Base-by-base conservation (phyloP, 345 rosid species). In the Mangifera indica region DNA sequence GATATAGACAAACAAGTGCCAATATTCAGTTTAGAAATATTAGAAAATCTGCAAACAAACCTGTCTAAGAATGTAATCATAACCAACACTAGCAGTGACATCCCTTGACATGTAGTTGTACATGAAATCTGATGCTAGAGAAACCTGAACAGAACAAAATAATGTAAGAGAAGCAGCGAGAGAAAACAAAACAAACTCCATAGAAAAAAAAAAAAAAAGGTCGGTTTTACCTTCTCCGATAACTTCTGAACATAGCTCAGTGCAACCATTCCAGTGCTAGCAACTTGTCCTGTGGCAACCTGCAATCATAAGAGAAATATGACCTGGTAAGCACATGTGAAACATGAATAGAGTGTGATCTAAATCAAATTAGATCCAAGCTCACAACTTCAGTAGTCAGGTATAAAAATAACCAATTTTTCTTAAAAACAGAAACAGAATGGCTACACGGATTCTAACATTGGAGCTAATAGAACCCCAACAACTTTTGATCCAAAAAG, bases 211-310 rank as follows among this genome's bases (percentile, higher is more conserved):
- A 40, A 69, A 65, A 68, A 32, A 18, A n/a, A 32, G 12, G 44
- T 34, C 17, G 20, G 44, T 9, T 66, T 72, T 80, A 95, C 99
- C 99, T 95, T 95, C 58, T 95, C 96, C 29, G 98, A 92, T 59
- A 92, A 80, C 86, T 95, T 95, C 89, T 95, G 99, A 76, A 95
- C 97, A 73, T 95, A 95, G 84, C 97, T 90, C 84, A 95, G 72
- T 70, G 87, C 82, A 44, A 89, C 80, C 84, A 83, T 80, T 56
- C 99, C 99, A 25, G 99, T 95, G 85, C 95, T 90, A 68, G 99
- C 98, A 86, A 88, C 88, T 86, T 95, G 99, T 56, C 85, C 97
- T 6, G 96, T 85, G n/a, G 91, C 91, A 68, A 95, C 89, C 99
- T 95, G 82, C n/a, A 72, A 56, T 67, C 10, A 73, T 34, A 32